Evolutionary conservation across 768 basidiomycete species (phyloP), one percentile per base, ranked within the genome.

Genomic region (Hericium erinaceus): DNA sequence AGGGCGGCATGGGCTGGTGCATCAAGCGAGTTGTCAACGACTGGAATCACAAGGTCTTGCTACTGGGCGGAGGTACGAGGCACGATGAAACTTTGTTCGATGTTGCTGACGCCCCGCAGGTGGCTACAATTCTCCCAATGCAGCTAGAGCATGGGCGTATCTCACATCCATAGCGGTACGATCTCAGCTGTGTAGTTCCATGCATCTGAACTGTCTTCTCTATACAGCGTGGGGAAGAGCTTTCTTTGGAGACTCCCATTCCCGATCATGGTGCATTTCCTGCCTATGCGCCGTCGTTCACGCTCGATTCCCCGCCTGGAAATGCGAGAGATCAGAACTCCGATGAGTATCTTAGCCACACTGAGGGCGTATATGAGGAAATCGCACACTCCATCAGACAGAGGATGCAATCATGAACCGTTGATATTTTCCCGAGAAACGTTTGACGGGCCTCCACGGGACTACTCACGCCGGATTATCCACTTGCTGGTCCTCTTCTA

Each of bases 61-160:
- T 92, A n/a, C 77, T 93, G 3, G 89, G 90, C 8, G 90, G 90
- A 56, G 90, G 89, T 83, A 62, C 52, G 73, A 69, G 60, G 7
- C 39, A 33, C 33, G 33, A 33, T 33, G 33, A 9, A 1, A 8
- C 33, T 8, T 33, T 33, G 33, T 33, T 33, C 33, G 8, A 8
- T 33, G 33, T 33, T 16, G 58, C 37, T 39, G 5, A 6, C 22
- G 11, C 3, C n/a, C 33, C 55, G 18, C 55, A 79, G 92, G 93
- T 16, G 95, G 95, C 0, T 97, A 98, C 67, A 76, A 89, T 63
- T 80, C 82, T 4, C 73, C 89, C 1, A 95, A 95, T 63, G 84
- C 84, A 1, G 93, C 94, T 0, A 80, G 93, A 12, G 89, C 90
- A 0, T 97, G 92, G 92, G 76, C 90, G 0, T 83, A 83, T 64